Conservation (phyloP, 306 rosid genomes). For the Fragaria nilgerrensis region DNA sequence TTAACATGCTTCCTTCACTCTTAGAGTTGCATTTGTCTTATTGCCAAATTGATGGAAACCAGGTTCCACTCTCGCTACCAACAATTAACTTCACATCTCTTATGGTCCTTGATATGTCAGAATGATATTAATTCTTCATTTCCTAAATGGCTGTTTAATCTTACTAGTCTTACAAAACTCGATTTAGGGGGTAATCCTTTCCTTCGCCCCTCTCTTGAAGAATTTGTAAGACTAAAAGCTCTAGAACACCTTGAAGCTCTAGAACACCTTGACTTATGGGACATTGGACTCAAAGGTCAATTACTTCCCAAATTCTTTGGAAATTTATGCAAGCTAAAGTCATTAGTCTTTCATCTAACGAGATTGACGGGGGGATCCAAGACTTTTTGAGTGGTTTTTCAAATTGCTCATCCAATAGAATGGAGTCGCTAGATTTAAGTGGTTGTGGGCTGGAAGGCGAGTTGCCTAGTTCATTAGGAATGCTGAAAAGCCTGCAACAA, state of each 20-base stretch:
- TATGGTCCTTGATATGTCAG: background rate
- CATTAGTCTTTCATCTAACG: background rate
- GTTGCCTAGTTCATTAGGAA: no score
- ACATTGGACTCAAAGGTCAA: background rate
- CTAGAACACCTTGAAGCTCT: no score
- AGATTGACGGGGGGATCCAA: background rate
- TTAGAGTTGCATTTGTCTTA: background rate
- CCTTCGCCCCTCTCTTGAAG: background rate
- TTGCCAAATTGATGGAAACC: background rate
- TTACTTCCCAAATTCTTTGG: background rate
- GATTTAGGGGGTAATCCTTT: accelerated
- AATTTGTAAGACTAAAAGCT: background rate
- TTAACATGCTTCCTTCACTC: constrained; percentile 9
- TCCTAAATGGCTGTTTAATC: background rate
- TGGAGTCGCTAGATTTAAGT: background rate
- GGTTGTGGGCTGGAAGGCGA: no score
- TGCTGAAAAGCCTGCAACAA: no score
- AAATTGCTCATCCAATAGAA: background rate
- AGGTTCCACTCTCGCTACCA: background rate
- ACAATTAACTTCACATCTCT: background rate
- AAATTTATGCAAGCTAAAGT: constrained; percentile 6
- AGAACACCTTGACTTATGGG: background rate
- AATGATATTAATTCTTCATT: background rate
- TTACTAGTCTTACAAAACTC: background rate
- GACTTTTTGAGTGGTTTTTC: constrained; percentile 4